Evolutionary conservation across 345 rosid species (phyloP).

Genomic region (Pistacia vera): DNA sequence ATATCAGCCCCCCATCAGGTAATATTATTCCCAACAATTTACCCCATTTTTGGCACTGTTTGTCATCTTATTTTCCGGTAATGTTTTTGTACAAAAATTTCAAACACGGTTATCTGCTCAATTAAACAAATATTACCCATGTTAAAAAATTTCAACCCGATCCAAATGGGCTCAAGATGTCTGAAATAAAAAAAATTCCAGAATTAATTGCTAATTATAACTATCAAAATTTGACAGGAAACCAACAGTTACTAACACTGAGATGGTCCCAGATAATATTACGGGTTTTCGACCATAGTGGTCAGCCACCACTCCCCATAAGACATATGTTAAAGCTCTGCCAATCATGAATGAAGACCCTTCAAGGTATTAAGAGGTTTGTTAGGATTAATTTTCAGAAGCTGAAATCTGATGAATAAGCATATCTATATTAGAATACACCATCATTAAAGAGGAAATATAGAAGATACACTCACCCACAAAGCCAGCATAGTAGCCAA

Average conservation of each 20-base stretch:
- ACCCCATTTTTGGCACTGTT: no score
- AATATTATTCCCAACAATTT: no score
- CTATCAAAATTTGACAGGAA: constrained; percentile 2
- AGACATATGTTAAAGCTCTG: constrained; percentile 80
- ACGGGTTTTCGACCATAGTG: constrained; percentile 94
- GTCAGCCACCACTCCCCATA: constrained; percentile 89
- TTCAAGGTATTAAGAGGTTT: constrained; percentile 29
- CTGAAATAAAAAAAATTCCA: neutral
- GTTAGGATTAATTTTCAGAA: constrained; percentile 15
- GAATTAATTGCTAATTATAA: neutral
- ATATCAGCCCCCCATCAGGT: no score
- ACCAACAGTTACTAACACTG: constrained; percentile 63
- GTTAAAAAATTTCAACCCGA: no score
- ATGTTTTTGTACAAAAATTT: no score
- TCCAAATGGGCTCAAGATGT: no score
- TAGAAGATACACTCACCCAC: constrained; percentile 56
- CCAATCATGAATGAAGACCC: constrained; percentile 94
- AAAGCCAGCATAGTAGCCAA: constrained; percentile 89
- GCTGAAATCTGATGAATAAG: constrained; percentile 1
- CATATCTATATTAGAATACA: neutral
- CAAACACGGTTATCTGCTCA: no score
- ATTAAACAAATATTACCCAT: no score
- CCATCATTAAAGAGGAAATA: constrained; percentile 1
- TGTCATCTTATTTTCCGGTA: no score
- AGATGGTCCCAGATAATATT: constrained; percentile 59